A percentile compares a stretch with the other conserved stretches of the same genome.
Evolutionary conservation across 129 eudicot genomes (phyloP).

Genomic region (Centella asiatica): DNA sequence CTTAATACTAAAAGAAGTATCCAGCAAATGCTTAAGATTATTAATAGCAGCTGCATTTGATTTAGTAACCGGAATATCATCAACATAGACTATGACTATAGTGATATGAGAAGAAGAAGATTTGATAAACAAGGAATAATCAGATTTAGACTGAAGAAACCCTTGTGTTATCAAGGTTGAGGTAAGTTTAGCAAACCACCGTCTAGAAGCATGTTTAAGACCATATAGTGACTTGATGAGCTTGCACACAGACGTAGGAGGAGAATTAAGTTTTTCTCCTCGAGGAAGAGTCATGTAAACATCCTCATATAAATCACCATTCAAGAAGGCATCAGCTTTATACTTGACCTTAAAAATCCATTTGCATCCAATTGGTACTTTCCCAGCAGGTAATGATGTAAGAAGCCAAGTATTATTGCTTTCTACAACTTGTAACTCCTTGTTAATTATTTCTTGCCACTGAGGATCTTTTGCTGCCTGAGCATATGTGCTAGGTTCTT

Average conservation of each 20-base stretch:
- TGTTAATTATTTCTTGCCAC: background rate
- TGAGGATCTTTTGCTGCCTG: background rate
- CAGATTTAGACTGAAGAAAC: background rate
- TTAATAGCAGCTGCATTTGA: background rate
- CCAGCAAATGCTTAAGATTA: background rate
- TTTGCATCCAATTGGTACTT: background rate
- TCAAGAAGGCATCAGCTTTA: background rate
- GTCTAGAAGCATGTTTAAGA: background rate
- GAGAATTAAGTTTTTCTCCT: background rate
- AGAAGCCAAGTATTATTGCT: background rate
- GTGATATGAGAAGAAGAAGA: background rate
- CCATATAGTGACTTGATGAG: slow-evolving; percentile 9
- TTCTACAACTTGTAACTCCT: slow-evolving; percentile 12
- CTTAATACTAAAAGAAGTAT: background rate
- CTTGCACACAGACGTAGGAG: background rate
- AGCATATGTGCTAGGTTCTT: background rate
- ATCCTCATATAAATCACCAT: background rate
- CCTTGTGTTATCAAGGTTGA: background rate
- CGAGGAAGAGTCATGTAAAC: background rate
- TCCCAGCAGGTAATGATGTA: background rate
- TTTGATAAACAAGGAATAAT: slow-evolving; percentile 8
- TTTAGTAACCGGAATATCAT: background rate
- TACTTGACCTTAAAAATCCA: background rate
- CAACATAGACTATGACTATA: slow-evolving; percentile 4
- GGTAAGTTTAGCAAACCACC: slow-evolving; percentile 14